Base-by-base conservation (phyloP, 768 basidiomycete genomes). In the Lactifluus echinatus region DNA sequence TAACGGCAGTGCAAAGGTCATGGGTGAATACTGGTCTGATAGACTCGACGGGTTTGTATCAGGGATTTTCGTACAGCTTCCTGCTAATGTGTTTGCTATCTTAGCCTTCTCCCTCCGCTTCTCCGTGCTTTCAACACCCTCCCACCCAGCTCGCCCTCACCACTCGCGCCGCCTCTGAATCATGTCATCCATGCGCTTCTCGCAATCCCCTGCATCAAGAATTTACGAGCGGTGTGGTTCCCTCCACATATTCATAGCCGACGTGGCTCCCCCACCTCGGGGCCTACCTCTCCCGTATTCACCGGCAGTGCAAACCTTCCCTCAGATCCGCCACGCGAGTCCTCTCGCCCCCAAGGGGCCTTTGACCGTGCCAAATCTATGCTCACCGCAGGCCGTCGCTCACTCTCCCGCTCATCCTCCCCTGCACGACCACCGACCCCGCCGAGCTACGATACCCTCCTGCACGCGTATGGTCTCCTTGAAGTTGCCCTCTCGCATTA, bases 141-240 rank as follows among this genome's bases (percentile, higher is more conserved):
- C 23, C 82, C 87, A 0, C 76, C 79, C 3, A 75, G 79, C 5
- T 82, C 79, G 50, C 77, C 79, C 10, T 75, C 74, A 3, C 91
- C 90, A 2, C 73, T 95, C 36, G 73, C 81, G 0, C 71, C 85
- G 0, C 91, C 93, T 0, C 71, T 96, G 33, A 70, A 88, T 1
- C 87, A 95, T 59, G 77, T 85, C 52, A 85, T 95, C 39, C 89
- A 96, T 66, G 74, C 82, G 10, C 77, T 96, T 44, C 88, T 94
- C 58, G 80, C 78, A 33, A 79, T 94, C 55, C 93, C 93, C 42
- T 74, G 89, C 53, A 71, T 75, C 34, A 69, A 82, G 12, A 69
- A 76, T 46, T 75, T 85, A 52, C 79, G 76, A 50, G 62, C 74
- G 31, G 66, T 78, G 40, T 91, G 90, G 89, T 81, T 89, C 58